These are phyloP conservation scores for Pestalotiopsis fici DNA, from an alignment of 2,329 filamentous ascomycete genomes.

Conservation along the genomic window DNA sequence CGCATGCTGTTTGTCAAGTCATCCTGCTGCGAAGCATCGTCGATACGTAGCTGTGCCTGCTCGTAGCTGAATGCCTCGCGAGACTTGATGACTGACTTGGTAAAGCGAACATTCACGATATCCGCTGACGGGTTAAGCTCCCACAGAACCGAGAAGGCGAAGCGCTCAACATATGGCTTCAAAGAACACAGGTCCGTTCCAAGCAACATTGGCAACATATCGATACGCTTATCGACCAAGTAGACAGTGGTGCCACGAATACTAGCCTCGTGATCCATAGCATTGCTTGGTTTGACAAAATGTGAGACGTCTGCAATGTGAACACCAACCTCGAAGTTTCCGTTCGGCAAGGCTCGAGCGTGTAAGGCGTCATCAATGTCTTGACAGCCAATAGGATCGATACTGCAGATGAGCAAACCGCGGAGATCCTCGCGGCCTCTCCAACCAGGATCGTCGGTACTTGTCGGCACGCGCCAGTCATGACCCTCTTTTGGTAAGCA, in stretches of 20 bases:
- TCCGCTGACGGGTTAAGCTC: slow-evolving; percentile 85
- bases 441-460: slow-evolving; percentile 82
- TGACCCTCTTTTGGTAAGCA: slow-evolving; percentile 91
- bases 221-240: slow-evolving; percentile 97
- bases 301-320: slow-evolving; percentile 99
- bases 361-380: slow-evolving; percentile 98
- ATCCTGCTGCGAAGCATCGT: slow-evolving; percentile 84
- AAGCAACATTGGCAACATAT: slow-evolving; percentile 96
- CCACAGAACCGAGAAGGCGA: slow-evolving; percentile 84
- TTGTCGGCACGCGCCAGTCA: slow-evolving; percentile 87
- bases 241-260: slow-evolving; percentile 96
- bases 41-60: slow-evolving; percentile 89
- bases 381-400: slow-evolving; percentile 93
- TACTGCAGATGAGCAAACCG: slow-evolving; percentile 89
- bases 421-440: slow-evolving; percentile 80
- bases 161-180: slow-evolving; percentile 96
- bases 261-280: slow-evolving; percentile 95
- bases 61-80: slow-evolving; percentile 98
- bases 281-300: slow-evolving; percentile 95
- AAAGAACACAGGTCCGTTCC: slow-evolving; percentile 95
- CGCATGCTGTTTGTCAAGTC: slow-evolving; percentile 90
- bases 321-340: slow-evolving; percentile 93
- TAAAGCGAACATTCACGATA: slow-evolving; percentile 83
- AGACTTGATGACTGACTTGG: slow-evolving; percentile 96
- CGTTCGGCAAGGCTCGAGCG: slow-evolving; percentile 80